A percentile compares a stretch with the other conserved stretches of the same genome.
Conservation (phyloP, 257 asterid genomes). For the Capsicum chinense region DNA sequence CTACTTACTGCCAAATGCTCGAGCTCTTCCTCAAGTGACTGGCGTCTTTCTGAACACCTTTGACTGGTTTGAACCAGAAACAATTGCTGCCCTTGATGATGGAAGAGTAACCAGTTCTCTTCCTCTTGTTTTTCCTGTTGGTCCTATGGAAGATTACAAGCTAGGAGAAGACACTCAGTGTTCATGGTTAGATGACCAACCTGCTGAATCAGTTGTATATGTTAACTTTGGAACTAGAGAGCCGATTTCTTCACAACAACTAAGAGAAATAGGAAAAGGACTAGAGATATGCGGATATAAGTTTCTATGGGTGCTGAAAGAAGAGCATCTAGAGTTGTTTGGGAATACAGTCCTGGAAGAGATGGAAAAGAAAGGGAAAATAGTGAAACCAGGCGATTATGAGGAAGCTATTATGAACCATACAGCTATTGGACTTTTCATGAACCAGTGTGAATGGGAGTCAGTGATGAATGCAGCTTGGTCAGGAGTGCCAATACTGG, state of each 20-base stretch:
- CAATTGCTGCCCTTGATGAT: constrained; percentile 38
- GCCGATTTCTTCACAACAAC: constrained; percentile 38
- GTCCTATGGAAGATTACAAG: constrained; percentile 41
- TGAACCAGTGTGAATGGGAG: constrained; percentile 55
- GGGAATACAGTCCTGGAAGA: constrained; percentile 27
- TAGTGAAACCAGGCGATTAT: constrained; percentile 34
- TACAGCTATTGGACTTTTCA: constrained; percentile 48
- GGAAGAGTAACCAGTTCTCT: constrained; percentile 30
- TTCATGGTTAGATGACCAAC: constrained; percentile 46
- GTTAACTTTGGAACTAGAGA: constrained; percentile 45
- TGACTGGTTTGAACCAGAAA: constrained; percentile 48
- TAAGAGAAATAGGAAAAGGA: constrained; percentile 41
- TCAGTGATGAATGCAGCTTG: constrained; percentile 54
- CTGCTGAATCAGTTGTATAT: constrained; percentile 43
- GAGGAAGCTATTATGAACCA: constrained; percentile 43
- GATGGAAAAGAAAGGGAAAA: constrained; percentile 32
- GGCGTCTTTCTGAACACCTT: constrained; percentile 51
- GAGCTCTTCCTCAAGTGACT: constrained; percentile 40
- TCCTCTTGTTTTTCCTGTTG: constrained; percentile 49
- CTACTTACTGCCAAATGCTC: constrained; percentile 46
- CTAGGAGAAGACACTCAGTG: constrained; percentile 31
- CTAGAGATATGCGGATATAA: constrained; percentile 35
- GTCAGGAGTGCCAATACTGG: constrained; percentile 49
- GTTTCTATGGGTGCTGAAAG: constrained; percentile 41
- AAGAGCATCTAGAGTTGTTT: constrained; percentile 28